Conservation (phyloP, 108 stramenopile genomes). For the Fragilariopsis cylindrus region DNA sequence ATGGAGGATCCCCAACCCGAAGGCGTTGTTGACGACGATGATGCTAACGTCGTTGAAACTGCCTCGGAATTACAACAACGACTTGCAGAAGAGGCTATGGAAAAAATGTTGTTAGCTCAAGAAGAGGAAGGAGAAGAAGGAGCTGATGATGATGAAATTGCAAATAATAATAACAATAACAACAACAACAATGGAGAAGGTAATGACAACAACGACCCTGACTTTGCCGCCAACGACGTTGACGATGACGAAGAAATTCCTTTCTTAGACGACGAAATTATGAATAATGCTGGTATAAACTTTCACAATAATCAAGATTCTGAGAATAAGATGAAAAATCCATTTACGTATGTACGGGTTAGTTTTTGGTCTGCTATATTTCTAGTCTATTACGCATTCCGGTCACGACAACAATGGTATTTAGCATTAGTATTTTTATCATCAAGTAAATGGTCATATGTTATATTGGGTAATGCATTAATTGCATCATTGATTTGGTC, state of each 20-base stretch:
- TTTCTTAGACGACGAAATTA: background rate
- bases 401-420: constrained; percentile 93
- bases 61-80: constrained; percentile 27
- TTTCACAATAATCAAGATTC: background rate
- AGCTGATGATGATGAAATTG: constrained; percentile 14
- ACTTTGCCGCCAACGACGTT: background rate
- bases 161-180: background rate
- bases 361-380: constrained; percentile 57
- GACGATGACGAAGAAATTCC: background rate
- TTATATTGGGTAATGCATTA: constrained; percentile 83
- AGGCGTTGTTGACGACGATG: background rate
- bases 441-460: constrained; percentile 86
- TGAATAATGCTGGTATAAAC: background rate
- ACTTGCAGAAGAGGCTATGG: constrained; percentile 32
- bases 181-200: background rate
- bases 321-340: constrained; percentile 6
- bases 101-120: constrained; percentile 36
- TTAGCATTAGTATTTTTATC: constrained; percentile 88
- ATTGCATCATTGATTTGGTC: constrained; percentile 60
- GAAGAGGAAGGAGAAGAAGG: constrained; percentile 24
- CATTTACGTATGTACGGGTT: constrained; percentile 40
- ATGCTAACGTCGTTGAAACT: background rate
- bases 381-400: constrained; percentile 71
- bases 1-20: constrained; percentile 14
- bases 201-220: constrained; percentile 10